Evolutionary conservation across 139 green algal genomes (phyloP), one percentile per base, ranked within the genome.

Genomic region (Picochlorum sp.): DNA sequence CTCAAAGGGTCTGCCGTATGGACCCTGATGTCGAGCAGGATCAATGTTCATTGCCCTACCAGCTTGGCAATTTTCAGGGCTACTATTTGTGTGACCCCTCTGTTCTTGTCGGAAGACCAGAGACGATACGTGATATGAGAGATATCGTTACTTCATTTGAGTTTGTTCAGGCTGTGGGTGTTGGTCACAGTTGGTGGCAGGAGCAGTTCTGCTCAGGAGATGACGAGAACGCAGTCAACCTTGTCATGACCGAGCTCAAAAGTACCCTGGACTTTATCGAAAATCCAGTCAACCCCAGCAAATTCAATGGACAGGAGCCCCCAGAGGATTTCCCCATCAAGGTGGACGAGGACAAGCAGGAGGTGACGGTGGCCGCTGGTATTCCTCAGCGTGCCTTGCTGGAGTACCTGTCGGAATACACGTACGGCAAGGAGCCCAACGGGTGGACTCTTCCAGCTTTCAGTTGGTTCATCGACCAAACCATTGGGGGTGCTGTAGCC

Each of bases 391-490:
- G 85, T 24, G 65, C 79, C 44, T 64, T 95, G 16, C 76, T 96
- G 14, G 67, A 92, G 49, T 95, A 89, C 67, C 77, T 97, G 23
- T 74, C 78, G n/a, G 65, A 78, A 45, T 93, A 93, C 74, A 71
- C 72, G 6, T 72, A 86, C 78, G 16, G 62, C 57, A 31, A 66
- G 60, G 4, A 77, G 18, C 81, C 82, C 5, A 26, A 69, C 0
- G 89, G 89, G 0, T 95, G 78, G 64, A 87, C 76, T 0, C 75
- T 96, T 45, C 70, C 76, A 30, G 77, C 81, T 9, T 92, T 86
- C 47, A 71, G 77, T 45, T 94, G 84, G 82, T 92, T 85, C 71
- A 83, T 91, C 38, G 84, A 88, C 68, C 86, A 95, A 72, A 92
- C 79, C 2, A 83, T 96, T 31, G 89, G 75, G 4, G 89, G 89